These are phyloP conservation scores for Leishmania aethiopica DNA, from an alignment of 208 protist genomes.

Conservation along the genomic window DNA sequence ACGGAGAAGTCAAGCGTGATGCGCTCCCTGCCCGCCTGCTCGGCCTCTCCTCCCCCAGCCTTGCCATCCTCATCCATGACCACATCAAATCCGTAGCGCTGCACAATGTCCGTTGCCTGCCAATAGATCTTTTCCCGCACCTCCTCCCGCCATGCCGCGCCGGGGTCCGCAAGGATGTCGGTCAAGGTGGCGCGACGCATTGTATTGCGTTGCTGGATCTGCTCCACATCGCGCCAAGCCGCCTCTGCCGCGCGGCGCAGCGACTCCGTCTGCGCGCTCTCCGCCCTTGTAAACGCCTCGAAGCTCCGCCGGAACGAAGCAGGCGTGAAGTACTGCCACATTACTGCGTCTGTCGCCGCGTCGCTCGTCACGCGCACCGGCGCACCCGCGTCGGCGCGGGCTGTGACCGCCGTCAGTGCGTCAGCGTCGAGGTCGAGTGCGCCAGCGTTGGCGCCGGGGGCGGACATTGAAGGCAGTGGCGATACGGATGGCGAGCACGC, in stretches of 20 bases:
- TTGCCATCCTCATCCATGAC: background rate
- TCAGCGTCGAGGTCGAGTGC: background rate
- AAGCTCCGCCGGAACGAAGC: constrained; percentile 21
- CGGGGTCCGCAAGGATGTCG: constrained; percentile 23
- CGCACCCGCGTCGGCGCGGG: background rate
- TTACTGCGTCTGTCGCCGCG: constrained; percentile 11
- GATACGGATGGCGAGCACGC: background rate
- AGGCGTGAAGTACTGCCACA: constrained; percentile 50
- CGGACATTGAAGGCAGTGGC: background rate
- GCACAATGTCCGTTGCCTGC: constrained; percentile 44
- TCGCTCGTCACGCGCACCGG: constrained; percentile 19
- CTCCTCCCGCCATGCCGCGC: constrained; percentile 18
- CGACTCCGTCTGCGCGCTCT: constrained; percentile 30
- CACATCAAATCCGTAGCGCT: constrained; percentile 54
- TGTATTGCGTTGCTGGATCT: constrained; percentile 45
- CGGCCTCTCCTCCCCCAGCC: background rate
- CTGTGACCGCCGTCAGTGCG: background rate
- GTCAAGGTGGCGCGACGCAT: constrained; percentile 35
- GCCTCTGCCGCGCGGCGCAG: constrained; percentile 40
- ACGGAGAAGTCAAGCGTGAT: constrained; percentile 46
- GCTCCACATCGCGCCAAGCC: constrained; percentile 69
- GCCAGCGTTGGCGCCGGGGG: background rate
- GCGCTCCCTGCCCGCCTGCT: constrained; percentile 4
- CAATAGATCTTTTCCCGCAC: constrained; percentile 57
- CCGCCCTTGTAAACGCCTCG: constrained; percentile 13